Conservation (phyloP, 2,329 filamentous ascomycete genomes). For the Colletotrichum brevisporum region DNA sequence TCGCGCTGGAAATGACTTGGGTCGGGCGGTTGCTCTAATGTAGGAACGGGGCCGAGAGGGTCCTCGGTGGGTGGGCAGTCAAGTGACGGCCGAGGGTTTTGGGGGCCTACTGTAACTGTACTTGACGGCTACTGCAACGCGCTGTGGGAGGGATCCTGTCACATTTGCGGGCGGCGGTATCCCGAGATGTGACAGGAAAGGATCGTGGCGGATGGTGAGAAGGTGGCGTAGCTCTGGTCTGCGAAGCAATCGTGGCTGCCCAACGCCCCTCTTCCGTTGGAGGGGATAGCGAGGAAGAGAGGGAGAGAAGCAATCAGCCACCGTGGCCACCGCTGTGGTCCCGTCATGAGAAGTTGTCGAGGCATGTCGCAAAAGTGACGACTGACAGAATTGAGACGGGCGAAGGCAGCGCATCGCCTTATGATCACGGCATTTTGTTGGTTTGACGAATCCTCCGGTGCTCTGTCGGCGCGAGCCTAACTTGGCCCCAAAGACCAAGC, state of each 20-base stretch:
- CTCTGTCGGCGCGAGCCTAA: neutral
- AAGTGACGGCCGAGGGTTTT: constrained; percentile 22
- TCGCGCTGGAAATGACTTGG: constrained; percentile 21
- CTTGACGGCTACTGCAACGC: neutral
- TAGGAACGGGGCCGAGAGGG: constrained; percentile 38
- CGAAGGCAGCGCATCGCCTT: neutral
- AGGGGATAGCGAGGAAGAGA: too few relatives aligned
- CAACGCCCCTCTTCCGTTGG: constrained; percentile 10
- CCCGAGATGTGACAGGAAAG: constrained; percentile 28
- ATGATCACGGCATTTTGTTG: constrained; percentile 15
- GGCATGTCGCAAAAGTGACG: too few relatives aligned
- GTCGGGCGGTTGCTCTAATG: constrained; percentile 34
- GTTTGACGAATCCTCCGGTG: neutral
- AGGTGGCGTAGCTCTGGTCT: neutral
- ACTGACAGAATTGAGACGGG: too few relatives aligned
- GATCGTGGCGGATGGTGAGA: constrained; percentile 13
- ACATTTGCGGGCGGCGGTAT: constrained; percentile 30
- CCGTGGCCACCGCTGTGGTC: neutral
- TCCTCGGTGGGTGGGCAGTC: constrained; percentile 25
- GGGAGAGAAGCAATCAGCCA: neutral
- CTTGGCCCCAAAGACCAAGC: too few relatives aligned
- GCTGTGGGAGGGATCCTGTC: constrained; percentile 33
- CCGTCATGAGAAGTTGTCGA: too few relatives aligned
- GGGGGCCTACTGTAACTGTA: constrained; percentile 16
- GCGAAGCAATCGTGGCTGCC: constrained; percentile 19